phyloP scores from a whole-genome alignment of 441 rosid genomes.

The Erodium texanum region DNA sequence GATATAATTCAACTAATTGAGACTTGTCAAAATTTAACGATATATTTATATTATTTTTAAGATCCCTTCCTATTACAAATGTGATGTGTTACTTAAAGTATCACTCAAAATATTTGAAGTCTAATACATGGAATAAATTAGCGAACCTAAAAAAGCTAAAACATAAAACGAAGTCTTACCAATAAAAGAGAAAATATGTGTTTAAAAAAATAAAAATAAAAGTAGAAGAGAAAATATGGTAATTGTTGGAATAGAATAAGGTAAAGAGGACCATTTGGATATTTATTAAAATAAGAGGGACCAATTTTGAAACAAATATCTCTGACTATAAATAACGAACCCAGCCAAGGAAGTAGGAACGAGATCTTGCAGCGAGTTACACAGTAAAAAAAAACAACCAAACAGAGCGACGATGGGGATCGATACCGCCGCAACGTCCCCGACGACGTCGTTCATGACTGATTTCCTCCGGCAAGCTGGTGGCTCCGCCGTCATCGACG shows the following conservation, averaged over 20 bases:
- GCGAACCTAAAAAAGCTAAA: no score
- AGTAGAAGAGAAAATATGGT: no score
- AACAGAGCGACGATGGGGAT: constrained; percentile 15
- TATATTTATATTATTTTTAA: no score
- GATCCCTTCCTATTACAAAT: no score
- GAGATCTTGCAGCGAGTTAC: background rate
- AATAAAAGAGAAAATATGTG: background rate
- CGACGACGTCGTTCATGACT: constrained; percentile 29
- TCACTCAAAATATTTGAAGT: no score
- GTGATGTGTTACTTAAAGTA: no score
- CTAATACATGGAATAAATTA: no score
- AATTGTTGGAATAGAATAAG: no score
- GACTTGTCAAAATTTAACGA: no score
- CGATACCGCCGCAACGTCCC: constrained; percentile 17
- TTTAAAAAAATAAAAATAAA: no score
- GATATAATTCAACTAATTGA: no score
- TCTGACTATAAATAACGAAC: background rate
- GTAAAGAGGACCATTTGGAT: background rate
- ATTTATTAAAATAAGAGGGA: background rate
- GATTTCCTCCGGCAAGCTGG: constrained; percentile 58
- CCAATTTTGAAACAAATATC: background rate
- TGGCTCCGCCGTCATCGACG: constrained; percentile 62
- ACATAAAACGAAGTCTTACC: no score
- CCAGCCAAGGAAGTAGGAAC: background rate
- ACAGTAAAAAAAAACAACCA: background rate